Percentiles rank a stretch among this genome's conserved stretches.
Conservation (phyloP, 768 basidiomycete genomes). For the Boletus vermiculosoides region DNA sequence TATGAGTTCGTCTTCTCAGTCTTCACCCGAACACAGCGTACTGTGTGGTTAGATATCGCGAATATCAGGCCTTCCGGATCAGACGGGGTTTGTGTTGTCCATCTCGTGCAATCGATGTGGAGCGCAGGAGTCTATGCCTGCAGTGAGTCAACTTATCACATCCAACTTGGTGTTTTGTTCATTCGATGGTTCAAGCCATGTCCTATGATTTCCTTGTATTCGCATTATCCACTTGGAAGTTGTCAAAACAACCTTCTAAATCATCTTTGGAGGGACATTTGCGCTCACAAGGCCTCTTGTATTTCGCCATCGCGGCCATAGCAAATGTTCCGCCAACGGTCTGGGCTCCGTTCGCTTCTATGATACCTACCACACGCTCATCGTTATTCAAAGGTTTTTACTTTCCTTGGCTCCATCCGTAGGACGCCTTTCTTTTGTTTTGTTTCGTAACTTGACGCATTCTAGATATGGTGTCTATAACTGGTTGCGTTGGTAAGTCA, state of each 20-base stretch:
- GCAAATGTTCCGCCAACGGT: constrained; percentile 14
- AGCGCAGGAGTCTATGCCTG: too few species aligned
- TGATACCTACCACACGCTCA: not conserved
- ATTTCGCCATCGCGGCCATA: constrained; percentile 2
- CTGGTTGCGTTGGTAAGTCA: constrained; percentile 4
- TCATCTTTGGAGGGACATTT: not conserved
- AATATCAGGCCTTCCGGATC: not conserved
- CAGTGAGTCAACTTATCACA: not conserved
- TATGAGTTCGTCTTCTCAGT: not conserved
- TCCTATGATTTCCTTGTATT: not conserved
- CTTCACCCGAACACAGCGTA: too few species aligned
- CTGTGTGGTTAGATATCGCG: not conserved
- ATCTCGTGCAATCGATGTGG: not conserved
- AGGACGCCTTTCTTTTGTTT: not conserved
- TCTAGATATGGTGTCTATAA: constrained; percentile 5
- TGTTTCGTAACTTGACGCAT: not conserved
- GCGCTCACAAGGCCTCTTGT: not conserved
- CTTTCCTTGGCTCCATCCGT: constrained; percentile 1
- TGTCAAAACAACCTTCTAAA: not conserved
- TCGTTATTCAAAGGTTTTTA: constrained; percentile 8
- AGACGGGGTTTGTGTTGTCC: not conserved
- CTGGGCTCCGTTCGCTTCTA: not conserved
- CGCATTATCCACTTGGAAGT: not conserved
- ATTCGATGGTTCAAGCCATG: not conserved
- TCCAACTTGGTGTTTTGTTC: not conserved